A percentile compares a stretch with the other conserved stretches of the same genome.
These are phyloP conservation scores for Mortierella alpina DNA, from an alignment of 192 early-diverging fungal genomes.

Conservation along the genomic window DNA sequence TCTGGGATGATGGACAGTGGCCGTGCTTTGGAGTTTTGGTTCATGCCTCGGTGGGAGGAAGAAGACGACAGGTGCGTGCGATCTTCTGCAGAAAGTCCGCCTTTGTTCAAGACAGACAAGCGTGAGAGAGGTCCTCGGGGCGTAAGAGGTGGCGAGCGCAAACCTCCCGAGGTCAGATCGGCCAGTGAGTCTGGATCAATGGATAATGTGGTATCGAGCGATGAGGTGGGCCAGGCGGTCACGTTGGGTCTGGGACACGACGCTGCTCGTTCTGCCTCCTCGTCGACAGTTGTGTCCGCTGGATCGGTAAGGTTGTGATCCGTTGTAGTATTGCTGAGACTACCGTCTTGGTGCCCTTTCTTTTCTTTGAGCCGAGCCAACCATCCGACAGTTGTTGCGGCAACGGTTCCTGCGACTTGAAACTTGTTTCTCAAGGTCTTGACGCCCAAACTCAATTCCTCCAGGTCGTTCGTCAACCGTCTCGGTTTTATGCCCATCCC, in stretches of 20 bases:
- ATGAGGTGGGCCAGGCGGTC: too few species aligned
- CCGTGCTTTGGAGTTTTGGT: constrained; percentile 4
- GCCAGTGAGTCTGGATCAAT: too few species aligned
- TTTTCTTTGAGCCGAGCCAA: constrained; percentile 25
- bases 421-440: constrained; percentile 47
- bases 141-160: constrained; percentile 37
- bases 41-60: too few species aligned
- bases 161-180: not conserved
- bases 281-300: too few species aligned
- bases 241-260: too few species aligned
- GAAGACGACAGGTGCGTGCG: too few species aligned
- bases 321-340: not conserved
- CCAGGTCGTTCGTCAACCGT: constrained; percentile 38
- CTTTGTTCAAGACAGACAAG: not conserved
- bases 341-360: not conserved
- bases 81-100: not conserved
- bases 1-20: constrained; percentile 39
- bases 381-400: constrained; percentile 23
- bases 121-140: constrained; percentile 23
- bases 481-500: not conserved
- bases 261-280: too few species aligned
- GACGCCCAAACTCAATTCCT: constrained; percentile 43
- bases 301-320: too few species aligned
- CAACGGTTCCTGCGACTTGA: constrained; percentile 28
- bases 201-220: too few species aligned